Evolutionary conservation across 176 grass and related monocot genomes (phyloP).

Genomic region (Aegilops tauschii): DNA sequence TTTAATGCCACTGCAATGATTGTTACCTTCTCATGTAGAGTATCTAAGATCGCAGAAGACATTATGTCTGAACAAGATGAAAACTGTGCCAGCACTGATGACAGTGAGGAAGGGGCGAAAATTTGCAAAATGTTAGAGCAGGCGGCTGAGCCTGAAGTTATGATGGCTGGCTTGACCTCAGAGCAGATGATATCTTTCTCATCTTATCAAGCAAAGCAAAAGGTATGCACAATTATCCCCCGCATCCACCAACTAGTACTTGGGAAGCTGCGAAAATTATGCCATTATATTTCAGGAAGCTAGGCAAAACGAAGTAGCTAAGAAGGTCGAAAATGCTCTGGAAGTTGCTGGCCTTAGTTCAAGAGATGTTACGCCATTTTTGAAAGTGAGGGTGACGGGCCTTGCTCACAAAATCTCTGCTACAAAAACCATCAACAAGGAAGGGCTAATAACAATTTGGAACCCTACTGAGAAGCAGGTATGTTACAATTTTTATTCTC

Average conservation of each 20-base stretch:
- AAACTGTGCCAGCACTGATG: slow-evolving; percentile 47
- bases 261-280: slow-evolving; percentile 5
- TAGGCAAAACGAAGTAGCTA: slow-evolving; percentile 55
- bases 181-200: slow-evolving; percentile 66
- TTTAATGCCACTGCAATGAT: slow-evolving; percentile 13
- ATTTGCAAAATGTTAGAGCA: slow-evolving; percentile 71
- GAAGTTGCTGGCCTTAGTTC: slow-evolving; percentile 64
- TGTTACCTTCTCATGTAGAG: slow-evolving; percentile 43
- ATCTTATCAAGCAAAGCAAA: slow-evolving; percentile 76
- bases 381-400: slow-evolving; percentile 81
- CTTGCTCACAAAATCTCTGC: slow-evolving; percentile 52
- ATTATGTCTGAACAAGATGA: slow-evolving; percentile 73
- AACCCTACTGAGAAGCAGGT: slow-evolving; percentile 87
- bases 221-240: slow-evolving; percentile 32
- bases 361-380: slow-evolving; percentile 79
- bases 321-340: slow-evolving; percentile 76
- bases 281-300: slow-evolving; percentile 46
- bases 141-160: slow-evolving; percentile 83
- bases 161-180: slow-evolving; percentile 72
- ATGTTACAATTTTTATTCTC: slow-evolving; percentile 22
- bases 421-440: slow-evolving; percentile 42
- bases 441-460: slow-evolving; percentile 89
- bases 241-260: slow-evolving; percentile 17
- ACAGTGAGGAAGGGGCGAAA: slow-evolving; percentile 71
- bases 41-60: slow-evolving; percentile 73